These are phyloP conservation scores for Coniochaeta prunicola DNA, from an alignment of 2,329 filamentous ascomycete species.

Conservation along the genomic window DNA sequence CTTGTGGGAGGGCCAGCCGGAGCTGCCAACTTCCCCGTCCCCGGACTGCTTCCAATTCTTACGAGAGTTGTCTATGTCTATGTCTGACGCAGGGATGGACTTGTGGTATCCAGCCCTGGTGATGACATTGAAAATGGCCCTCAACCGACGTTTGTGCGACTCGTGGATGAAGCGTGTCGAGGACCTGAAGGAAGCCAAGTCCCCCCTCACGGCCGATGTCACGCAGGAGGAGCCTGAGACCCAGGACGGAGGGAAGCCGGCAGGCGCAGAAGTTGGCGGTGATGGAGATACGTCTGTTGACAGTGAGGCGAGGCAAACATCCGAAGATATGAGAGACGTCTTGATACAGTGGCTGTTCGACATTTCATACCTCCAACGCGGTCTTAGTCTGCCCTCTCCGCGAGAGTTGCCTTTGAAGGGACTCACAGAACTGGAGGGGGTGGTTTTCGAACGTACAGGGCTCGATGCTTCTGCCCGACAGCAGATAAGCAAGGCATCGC, in stretches of 20 bases:
- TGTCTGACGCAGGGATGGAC: constrained; percentile 67
- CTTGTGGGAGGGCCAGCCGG: constrained; percentile 74
- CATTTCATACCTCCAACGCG: constrained; percentile 40
- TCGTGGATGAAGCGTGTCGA: constrained; percentile 38
- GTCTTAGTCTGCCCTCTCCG: constrained; percentile 26
- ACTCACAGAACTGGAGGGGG: constrained; percentile 38
- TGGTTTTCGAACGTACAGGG: constrained; percentile 35
- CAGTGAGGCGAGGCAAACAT: not conserved
- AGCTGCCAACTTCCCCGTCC: constrained; percentile 72
- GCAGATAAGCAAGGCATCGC: constrained; percentile 54
- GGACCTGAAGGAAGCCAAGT: constrained; percentile 7
- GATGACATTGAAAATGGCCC: constrained; percentile 48
- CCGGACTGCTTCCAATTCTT: constrained; percentile 67
- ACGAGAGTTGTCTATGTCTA: constrained; percentile 53
- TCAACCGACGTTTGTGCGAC: constrained; percentile 43
- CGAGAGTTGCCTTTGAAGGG: constrained; percentile 14
- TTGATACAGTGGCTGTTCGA: constrained; percentile 57
- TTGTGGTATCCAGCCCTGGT: constrained; percentile 73
- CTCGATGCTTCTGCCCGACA: constrained; percentile 41
- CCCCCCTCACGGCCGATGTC: constrained; percentile 11
- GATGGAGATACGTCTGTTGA: constrained; percentile 2
- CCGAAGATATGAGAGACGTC: constrained; percentile 34
- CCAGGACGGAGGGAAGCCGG: constrained; percentile 5
- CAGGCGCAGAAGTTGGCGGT: constrained; percentile 6
- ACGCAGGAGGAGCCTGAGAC: constrained; percentile 8